Percentiles rank a stretch among this genome's conserved stretches.
These are phyloP conservation scores for Trichoderma sp. DNA, from an alignment of 2,329 filamentous ascomycete genomes.

Conservation along the genomic window DNA sequence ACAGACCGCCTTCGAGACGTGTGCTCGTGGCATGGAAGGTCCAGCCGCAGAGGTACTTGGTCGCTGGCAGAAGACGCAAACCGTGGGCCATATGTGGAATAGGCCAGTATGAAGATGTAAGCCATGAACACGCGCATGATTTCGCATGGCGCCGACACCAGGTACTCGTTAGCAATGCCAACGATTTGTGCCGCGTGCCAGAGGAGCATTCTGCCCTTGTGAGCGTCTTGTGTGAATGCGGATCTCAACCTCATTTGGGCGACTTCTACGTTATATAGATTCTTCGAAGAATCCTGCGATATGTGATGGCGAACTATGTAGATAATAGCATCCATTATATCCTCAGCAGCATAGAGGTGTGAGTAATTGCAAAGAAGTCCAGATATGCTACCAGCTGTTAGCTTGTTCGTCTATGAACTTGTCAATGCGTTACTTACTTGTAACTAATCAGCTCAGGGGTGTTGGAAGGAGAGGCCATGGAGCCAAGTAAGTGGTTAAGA, in stretches of 20 bases:
- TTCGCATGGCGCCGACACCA: not conserved
- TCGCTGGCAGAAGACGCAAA: not conserved
- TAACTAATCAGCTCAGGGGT: not conserved
- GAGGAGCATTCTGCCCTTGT: not conserved
- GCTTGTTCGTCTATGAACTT: not conserved
- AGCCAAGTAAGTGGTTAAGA: not conserved
- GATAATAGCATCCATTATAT: not conserved
- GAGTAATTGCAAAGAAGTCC: not conserved
- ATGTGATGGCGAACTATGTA: not conserved
- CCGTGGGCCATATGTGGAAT: not conserved
- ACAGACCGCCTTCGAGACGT: not conserved
- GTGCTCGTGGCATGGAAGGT: not conserved
- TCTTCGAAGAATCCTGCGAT: not conserved
- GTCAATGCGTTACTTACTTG: not conserved
- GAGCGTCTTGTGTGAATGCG: not conserved
- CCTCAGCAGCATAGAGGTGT: not conserved
- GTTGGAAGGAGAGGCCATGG: not conserved
- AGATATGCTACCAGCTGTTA: not conserved
- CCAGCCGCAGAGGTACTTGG: not conserved
- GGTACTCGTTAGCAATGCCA: not conserved
- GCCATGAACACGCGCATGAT: not conserved
- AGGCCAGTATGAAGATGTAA: not conserved
- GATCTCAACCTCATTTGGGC: not conserved
- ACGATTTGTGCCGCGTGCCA: not conserved
- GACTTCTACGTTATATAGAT: not conserved